Evolutionary conservation across 2,329 filamentous ascomycete genomes (phyloP), one percentile per base, ranked within the genome.

Genomic region (Colletotrichum aenigma): DNA sequence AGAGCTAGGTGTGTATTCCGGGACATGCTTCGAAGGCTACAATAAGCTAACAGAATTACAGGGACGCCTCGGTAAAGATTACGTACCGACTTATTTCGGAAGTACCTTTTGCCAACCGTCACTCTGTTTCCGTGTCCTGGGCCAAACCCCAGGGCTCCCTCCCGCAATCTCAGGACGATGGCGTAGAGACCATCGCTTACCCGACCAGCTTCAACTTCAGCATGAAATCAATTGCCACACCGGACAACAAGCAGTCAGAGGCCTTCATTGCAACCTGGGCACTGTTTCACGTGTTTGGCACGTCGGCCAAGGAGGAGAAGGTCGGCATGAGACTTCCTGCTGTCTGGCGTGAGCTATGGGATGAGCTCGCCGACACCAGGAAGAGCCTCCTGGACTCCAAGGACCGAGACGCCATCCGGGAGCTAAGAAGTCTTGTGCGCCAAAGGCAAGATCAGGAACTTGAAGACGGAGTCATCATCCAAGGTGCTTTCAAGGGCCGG

Each of bases 251-350:
- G 78, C 96, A 99, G 82, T 97, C 97, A 7, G 96, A 98, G 83
- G 93, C 93, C 2, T 98, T 93, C 79, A 90, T 97, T 56, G 94
- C 96, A 7, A 98, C 96, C 0, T 89, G 92, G 15, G 95, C 94
- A 3, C 86, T 99, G 2, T 98, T 98, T 82, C 89, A 94, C 55
- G 88, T 98, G 1, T 98, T 96, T 78, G 92, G 92, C 2, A 90
- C 91, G n/a, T 94, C 93, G 18, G 85, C 91, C 0, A 97, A 95
- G 79, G 96, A 98, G 81, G 95, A 97, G 77, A 98, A 97, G 82
- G 91, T 95, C 4, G 94, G 93, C 75, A 83, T 98, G 77, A 91
- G 94, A 66, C 87, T 99, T 18, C 95, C 96, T 6, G 88, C 93
- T 1, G 89, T 91, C 3, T 99, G 95, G 94, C 93, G 95, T 82